phyloP scores from a whole-genome alignment of 2,329 filamentous ascomycete species.

The Talaromyces sp. region DNA sequence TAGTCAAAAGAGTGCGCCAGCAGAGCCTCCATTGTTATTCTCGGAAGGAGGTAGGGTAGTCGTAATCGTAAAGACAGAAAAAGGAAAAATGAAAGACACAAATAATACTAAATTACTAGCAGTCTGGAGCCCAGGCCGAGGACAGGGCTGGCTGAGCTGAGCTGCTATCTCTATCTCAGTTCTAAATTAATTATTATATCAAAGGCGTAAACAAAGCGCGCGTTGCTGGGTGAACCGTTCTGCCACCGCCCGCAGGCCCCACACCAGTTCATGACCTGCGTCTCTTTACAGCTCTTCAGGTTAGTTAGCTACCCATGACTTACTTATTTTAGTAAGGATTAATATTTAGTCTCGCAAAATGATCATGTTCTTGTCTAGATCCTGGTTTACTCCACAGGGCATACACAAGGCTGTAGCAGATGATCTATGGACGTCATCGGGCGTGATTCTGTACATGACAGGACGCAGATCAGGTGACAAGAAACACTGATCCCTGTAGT shows the following conservation, averaged over 20 bases:
- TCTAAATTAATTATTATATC: not conserved
- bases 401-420: not conserved
- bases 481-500: not conserved
- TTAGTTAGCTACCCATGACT: not conserved
- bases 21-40: conserved; percentile 71
- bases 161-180: not conserved
- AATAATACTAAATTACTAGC: not conserved
- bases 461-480: not conserved
- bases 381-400: not conserved
- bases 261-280: not conserved
- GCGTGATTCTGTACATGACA: not conserved
- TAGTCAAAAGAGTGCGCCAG: conserved; percentile 94
- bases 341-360: not conserved
- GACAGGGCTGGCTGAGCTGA: not conserved
- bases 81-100: not conserved
- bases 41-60: conserved; percentile 5
- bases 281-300: not conserved
- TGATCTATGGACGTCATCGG: not conserved
- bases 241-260: conserved; percentile 13
- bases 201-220: conserved; percentile 13
- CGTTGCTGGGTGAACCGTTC: conserved; percentile 15
- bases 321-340: not conserved
- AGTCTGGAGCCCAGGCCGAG: not conserved
- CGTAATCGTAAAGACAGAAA: not conserved
- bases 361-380: not conserved